Evolutionary conservation across 805 yeast species (phyloP).

Genomic region (Yamadazyma phyllophila): DNA sequence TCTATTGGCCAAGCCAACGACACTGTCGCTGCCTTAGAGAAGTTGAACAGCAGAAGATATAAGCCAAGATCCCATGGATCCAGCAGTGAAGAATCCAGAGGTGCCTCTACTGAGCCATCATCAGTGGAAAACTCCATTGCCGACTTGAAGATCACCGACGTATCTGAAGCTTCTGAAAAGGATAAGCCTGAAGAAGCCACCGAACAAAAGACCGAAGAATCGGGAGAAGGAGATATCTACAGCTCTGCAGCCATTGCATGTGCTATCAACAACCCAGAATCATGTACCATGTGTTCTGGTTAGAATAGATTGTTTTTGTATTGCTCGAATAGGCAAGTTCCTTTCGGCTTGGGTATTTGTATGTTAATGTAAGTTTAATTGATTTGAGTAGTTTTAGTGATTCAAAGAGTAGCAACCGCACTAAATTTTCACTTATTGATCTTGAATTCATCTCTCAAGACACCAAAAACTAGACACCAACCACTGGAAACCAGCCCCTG

Average conservation of each 20-base stretch:
- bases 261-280: conserved; percentile 94
- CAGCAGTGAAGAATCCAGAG: conserved; percentile 19
- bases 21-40: conserved; percentile 37
- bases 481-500: too few species aligned
- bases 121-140: conserved; percentile 47
- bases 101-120: conserved; percentile 40
- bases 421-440: not conserved
- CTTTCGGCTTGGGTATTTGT: conserved; percentile 5
- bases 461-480: too few species aligned
- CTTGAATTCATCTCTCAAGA: too few species aligned
- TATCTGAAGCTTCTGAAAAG: conserved; percentile 15
- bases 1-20: conserved; percentile 39
- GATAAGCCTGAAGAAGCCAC: not conserved
- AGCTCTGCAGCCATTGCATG: conserved; percentile 94
- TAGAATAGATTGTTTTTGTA: conserved; percentile 26
- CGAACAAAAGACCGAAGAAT: conserved; percentile 9
- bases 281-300: conserved; percentile 99
- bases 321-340: conserved; percentile 1
- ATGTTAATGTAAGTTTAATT: conserved; percentile 6
- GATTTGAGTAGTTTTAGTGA: not conserved
- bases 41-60: conserved; percentile 40
- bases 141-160: conserved; percentile 38
- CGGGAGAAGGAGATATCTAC: conserved; percentile 71
- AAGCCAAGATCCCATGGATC: conserved; percentile 18
- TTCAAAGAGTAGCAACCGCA: not conserved